A percentile compares a stretch with the other conserved stretches of the same genome.
Evolutionary conservation across 768 basidiomycete species (phyloP).

Genomic region (Strobilomyces confusus): DNA sequence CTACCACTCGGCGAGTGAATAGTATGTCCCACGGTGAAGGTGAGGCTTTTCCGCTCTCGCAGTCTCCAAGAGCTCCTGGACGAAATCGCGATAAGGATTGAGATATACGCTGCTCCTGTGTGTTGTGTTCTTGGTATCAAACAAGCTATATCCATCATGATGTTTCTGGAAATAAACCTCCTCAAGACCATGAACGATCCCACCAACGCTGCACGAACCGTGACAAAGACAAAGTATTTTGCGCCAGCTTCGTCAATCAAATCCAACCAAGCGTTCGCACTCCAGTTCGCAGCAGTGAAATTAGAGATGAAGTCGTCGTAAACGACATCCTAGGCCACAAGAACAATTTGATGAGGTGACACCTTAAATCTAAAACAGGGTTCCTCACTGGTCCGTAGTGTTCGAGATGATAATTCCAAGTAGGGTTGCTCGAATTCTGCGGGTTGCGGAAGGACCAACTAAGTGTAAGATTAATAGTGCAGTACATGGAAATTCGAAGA

Average conservation of each 20-base stretch:
- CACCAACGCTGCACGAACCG: slow-evolving; percentile 29
- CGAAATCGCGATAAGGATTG: slow-evolving; percentile 48
- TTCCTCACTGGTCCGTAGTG: slow-evolving; percentile 42
- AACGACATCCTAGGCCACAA: slow-evolving; percentile 34
- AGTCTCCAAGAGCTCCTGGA: slow-evolving; percentile 46
- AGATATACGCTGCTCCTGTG: slow-evolving; percentile 46
- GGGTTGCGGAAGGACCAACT: slow-evolving; percentile 40
- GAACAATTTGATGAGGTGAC: background rate
- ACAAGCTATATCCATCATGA: slow-evolving; percentile 56
- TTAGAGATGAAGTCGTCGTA: slow-evolving; percentile 59
- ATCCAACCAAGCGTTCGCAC: slow-evolving; percentile 52
- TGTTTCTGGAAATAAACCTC: slow-evolving; percentile 51
- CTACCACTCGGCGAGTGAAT: slow-evolving; percentile 53
- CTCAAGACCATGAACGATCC: background rate
- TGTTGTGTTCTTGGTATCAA: slow-evolving; percentile 52
- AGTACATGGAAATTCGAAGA: background rate
- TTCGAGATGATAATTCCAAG: slow-evolving; percentile 47
- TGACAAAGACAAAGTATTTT: slow-evolving; percentile 58
- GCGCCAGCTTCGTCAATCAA: slow-evolving; percentile 54
- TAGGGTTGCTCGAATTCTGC: slow-evolving; percentile 34
- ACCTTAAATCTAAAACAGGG: background rate
- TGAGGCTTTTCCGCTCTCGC: slow-evolving; percentile 48
- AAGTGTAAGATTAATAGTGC: background rate
- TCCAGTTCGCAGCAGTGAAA: slow-evolving; percentile 51
- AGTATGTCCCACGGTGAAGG: slow-evolving; percentile 55